Conservation (phyloP, 164 flowering plant species). For the Echeveria elegans region DNA sequence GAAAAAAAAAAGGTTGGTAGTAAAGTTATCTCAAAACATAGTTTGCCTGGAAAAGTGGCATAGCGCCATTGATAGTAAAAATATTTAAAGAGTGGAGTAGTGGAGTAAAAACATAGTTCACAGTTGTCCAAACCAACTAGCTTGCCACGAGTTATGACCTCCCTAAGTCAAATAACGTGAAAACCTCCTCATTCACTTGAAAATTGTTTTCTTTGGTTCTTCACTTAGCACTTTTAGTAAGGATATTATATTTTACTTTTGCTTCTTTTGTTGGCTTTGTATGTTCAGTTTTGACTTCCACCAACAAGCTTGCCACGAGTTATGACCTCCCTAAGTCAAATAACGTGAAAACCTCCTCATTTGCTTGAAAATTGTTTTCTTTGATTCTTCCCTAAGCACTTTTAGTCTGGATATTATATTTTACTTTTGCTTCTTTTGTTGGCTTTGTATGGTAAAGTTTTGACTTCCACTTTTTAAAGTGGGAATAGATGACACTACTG, state of each 20-base stretch:
- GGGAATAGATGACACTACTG: background rate
- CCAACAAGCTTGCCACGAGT: background rate
- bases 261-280: slow-evolving; percentile 1
- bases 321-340: background rate
- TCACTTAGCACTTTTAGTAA: background rate
- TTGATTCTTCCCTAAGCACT: too few species aligned
- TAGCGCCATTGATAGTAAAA: background rate
- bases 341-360: background rate
- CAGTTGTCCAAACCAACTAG: background rate
- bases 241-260: background rate
- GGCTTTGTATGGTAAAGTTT: background rate
- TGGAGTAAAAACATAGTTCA: background rate
- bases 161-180: background rate
- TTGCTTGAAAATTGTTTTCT: too few species aligned
- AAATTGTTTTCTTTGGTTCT: too few species aligned
- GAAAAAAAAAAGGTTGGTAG: too few species aligned
- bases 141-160: background rate
- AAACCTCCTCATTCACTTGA: too few species aligned
- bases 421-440: background rate
- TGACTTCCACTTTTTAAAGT: background rate
- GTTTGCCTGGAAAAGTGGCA: background rate
- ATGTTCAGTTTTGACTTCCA: background rate
- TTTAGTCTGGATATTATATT: background rate
- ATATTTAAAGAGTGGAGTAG: background rate
- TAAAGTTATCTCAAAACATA: background rate